These are phyloP conservation scores for Euphrasia arctica DNA, from an alignment of 305 asterid species.

Conservation along the genomic window DNA sequence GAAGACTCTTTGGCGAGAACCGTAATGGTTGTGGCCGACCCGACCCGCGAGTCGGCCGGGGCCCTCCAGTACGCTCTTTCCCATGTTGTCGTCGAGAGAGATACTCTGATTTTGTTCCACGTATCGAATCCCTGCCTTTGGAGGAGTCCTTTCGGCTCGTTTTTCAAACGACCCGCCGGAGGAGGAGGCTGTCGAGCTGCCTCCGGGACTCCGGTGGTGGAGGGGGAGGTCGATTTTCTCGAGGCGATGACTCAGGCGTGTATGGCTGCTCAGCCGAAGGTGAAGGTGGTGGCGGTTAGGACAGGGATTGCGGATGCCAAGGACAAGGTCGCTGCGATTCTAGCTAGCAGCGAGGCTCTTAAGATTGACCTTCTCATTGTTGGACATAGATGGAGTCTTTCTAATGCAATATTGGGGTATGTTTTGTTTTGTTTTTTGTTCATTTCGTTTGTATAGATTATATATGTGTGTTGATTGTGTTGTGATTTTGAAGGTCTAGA, in stretches of 20 bases:
- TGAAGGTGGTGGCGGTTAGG: slow-evolving; percentile 43
- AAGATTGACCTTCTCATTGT: slow-evolving; percentile 55
- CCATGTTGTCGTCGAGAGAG: slow-evolving; percentile 55
- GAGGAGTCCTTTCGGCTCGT: slow-evolving; percentile 48
- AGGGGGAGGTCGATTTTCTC: slow-evolving; percentile 34
- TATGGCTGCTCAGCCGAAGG: slow-evolving; percentile 34
- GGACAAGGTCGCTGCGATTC: slow-evolving; percentile 63
- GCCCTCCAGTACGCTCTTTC: slow-evolving; percentile 67
- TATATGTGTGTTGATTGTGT: too few relatives aligned
- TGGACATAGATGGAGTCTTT: slow-evolving; percentile 55
- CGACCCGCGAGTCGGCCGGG: slow-evolving; percentile 62
- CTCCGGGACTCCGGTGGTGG: slow-evolving; percentile 1
- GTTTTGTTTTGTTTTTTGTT: slow-evolving; percentile 15
- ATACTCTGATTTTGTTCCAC: slow-evolving; percentile 48
- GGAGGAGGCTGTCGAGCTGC: slow-evolving; percentile 16
- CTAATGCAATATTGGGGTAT: slow-evolving; percentile 61
- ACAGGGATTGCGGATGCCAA: slow-evolving; percentile 49
- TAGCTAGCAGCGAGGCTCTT: slow-evolving; percentile 36
- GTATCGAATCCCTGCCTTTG: slow-evolving; percentile 49
- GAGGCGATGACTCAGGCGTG: slow-evolving; percentile 62
- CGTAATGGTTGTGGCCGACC: slow-evolving; percentile 76
- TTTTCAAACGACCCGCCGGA: slow-evolving; percentile 33
- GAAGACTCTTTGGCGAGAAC: slow-evolving; percentile 36
- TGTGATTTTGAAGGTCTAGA: slow-evolving; percentile 34
- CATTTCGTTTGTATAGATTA: too few relatives aligned